Base-by-base conservation (phyloP, 768 basidiomycete genomes). In the Auricularia cornea region DNA sequence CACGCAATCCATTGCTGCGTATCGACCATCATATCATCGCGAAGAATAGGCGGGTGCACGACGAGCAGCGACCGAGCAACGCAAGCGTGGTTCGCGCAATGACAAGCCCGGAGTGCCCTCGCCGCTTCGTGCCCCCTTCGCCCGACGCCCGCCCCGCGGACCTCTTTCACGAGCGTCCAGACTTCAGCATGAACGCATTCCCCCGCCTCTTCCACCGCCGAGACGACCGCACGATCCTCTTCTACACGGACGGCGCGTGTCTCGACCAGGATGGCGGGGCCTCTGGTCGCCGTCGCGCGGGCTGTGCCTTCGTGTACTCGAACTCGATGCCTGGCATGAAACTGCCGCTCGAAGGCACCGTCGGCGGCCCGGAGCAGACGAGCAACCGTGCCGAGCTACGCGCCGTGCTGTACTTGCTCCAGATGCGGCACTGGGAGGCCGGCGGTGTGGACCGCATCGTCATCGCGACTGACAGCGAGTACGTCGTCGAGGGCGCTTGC, bases 331-430 rank as follows among this genome's bases (percentile, higher is more conserved):
- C 30, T 3, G 38, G 60, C 12, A 1, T 44, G 2, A 48, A 30
- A 11, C 14, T 14, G 14, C n/a, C 60, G 5, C 63, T 61, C n/a
- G 60, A 62, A 31, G 61, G 29, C 20, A 51, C 40, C 23, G 30
- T 52, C 2, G 76, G 59, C 68, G 62, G 20, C 68, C 59, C 64
- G 40, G 41, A 56, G 64, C 70, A 69, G 67, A 70, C 75, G 68
- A 64, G 69, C 65, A 70, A 72, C 72, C 68, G 77, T 68, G 75
- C 75, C 29, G 75, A 75, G 67, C 71, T 75, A 0, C 70, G 74
- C 18, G 75, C 73, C n/a, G 73, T 66, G 16, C 65, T 72, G 57
- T 61, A 51, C 20, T 71, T 70, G 48, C 66, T 75, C 33, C 56
- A 56, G 28, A 59, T 69, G 54, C 62, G 70, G 5, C 6, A 52